These are phyloP conservation scores for Pseudogymnoascus sp. DNA, from an alignment of 2,329 filamentous ascomycete species.

Conservation along the genomic window DNA sequence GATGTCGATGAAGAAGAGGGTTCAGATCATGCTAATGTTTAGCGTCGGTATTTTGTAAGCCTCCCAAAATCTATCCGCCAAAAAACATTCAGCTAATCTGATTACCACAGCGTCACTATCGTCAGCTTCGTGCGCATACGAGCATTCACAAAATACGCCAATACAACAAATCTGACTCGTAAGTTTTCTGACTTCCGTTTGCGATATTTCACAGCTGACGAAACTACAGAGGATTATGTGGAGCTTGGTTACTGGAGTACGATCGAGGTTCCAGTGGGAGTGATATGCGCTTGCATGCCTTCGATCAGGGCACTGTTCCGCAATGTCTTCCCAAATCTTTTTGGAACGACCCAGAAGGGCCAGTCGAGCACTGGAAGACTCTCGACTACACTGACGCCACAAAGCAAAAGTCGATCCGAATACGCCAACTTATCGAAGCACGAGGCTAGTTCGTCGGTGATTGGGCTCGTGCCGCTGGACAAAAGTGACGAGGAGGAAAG, in stretches of 20 bases:
- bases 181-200: background rate
- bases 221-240: slow-evolving; percentile 18
- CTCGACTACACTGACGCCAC: background rate
- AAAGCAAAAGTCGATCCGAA: background rate
- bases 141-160: slow-evolving; percentile 20
- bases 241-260: slow-evolving; percentile 18
- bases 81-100: background rate
- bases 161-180: slow-evolving; percentile 21
- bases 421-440: slow-evolving; percentile 3
- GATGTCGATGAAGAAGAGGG: slow-evolving; percentile 42
- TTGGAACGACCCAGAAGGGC: slow-evolving; percentile 14
- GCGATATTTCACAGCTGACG: background rate
- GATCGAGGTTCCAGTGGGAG: slow-evolving; percentile 23
- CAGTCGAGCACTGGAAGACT: slow-evolving; percentile 2
- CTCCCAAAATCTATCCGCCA: background rate
- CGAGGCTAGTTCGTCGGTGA: background rate
- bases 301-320: slow-evolving; percentile 20
- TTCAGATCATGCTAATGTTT: slow-evolving; percentile 45
- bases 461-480: background rate
- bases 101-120: slow-evolving; percentile 21
- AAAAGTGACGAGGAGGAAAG: background rate
- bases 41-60: slow-evolving; percentile 37
- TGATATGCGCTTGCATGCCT: slow-evolving; percentile 26
- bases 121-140: slow-evolving; percentile 23
- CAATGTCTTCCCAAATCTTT: slow-evolving; percentile 17